Evolutionary conservation across 805 yeast species (phyloP).

Genomic region (Cyberlindnera americana): DNA sequence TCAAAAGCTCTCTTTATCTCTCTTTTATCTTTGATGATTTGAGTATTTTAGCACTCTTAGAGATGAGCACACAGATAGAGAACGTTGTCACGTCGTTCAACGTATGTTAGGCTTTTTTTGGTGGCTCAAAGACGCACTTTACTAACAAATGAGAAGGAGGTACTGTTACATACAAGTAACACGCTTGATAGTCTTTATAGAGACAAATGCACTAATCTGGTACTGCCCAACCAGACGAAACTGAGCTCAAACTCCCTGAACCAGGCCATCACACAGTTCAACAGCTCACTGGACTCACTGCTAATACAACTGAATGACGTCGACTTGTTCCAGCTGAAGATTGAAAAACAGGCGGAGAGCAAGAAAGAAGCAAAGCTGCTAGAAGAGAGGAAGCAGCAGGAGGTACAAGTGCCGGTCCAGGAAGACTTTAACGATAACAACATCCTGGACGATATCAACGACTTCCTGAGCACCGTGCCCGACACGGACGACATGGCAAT

Average conservation of each 20-base stretch:
- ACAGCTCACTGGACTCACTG: constrained; percentile 20
- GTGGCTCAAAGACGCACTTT: too few species aligned
- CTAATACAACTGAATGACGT: constrained; percentile 26
- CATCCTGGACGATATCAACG: constrained; percentile 28
- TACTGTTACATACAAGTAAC: constrained; percentile 22
- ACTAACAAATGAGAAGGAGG: constrained; percentile 17
- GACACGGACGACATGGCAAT: constrained; percentile 31
- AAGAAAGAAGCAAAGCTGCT: constrained; percentile 5
- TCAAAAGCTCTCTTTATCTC: too few species aligned
- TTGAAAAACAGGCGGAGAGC: constrained; percentile 15
- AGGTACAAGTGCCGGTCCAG: constrained; percentile 6
- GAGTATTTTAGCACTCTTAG: too few species aligned
- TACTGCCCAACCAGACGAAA: constrained; percentile 21
- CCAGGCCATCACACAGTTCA: constrained; percentile 19
- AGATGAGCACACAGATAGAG: constrained; percentile 18
- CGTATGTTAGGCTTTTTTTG: too few species aligned
- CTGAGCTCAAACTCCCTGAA: constrained; percentile 10
- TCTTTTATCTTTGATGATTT: too few species aligned
- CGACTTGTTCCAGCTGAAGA: constrained; percentile 17
- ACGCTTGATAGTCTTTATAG: constrained; percentile 22
- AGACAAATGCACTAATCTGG: constrained; percentile 23
- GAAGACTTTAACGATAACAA: constrained; percentile 2
- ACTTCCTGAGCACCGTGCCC: constrained; percentile 27
- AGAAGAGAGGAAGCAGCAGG: constrained; percentile 3
- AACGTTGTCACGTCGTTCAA: constrained; percentile 13